A percentile compares a stretch with the other conserved stretches of the same genome.
These are phyloP conservation scores for Suhomyces yuchorum DNA, from an alignment of 1,139 yeast genomes.

Conservation along the genomic window DNA sequence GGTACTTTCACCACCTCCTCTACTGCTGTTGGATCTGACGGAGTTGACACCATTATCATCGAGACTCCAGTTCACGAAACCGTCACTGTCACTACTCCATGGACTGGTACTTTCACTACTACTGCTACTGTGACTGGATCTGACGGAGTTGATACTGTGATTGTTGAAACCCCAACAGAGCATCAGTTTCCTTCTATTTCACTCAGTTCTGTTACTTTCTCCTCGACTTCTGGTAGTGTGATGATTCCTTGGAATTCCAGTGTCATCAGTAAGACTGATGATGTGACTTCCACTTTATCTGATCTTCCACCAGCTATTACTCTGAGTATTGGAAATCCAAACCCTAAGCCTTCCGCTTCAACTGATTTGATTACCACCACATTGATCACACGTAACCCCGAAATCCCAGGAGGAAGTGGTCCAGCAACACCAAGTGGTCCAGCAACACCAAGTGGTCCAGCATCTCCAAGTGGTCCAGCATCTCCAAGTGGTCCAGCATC, in stretches of 20 bases:
- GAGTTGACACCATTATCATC: background rate
- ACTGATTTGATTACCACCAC: background rate
- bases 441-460: background rate
- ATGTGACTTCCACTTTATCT: background rate
- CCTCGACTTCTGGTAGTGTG: background rate
- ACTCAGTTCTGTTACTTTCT: background rate
- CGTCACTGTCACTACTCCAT: background rate
- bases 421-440: background rate
- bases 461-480: background rate
- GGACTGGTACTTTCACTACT: background rate
- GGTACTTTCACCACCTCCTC: background rate
- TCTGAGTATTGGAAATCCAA: background rate
- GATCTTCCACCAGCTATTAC: background rate
- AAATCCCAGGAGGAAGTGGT: background rate
- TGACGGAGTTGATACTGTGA: background rate
- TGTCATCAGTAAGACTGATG: background rate
- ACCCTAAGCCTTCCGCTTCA: no score
- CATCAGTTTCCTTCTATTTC: background rate
- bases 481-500: background rate
- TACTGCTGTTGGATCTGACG: background rate
- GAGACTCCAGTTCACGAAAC: background rate
- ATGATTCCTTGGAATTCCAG: background rate
- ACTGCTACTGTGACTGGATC: background rate
- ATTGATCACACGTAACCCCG: background rate
- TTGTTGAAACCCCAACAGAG: background rate